These are phyloP conservation scores for Citrus sp. DNA, from an alignment of 345 rosid genomes.

Conservation along the genomic window DNA sequence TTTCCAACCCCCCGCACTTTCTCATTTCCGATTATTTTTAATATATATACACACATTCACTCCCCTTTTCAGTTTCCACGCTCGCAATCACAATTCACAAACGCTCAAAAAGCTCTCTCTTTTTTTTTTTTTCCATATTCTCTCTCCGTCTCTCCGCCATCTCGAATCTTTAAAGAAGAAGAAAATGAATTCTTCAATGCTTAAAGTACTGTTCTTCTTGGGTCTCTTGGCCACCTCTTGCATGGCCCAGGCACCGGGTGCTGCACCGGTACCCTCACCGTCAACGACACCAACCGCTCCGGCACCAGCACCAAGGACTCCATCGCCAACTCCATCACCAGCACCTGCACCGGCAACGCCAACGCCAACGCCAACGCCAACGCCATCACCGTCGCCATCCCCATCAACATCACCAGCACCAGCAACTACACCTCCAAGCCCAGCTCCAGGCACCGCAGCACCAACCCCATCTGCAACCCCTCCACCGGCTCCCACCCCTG, in stretches of 20 bases:
- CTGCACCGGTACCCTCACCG: slow-evolving; percentile 33
- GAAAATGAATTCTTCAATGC: slow-evolving; percentile 47
- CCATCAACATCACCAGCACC: slow-evolving; percentile 8
- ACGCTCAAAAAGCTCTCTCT: background rate
- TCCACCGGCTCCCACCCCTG: slow-evolving; percentile 22
- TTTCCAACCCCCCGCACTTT: too few species aligned
- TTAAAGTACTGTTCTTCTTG: slow-evolving; percentile 49
- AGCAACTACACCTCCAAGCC: slow-evolving; percentile 8
- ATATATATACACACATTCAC: slow-evolving; percentile 6
- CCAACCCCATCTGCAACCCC: slow-evolving; percentile 39
- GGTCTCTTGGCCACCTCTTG: slow-evolving; percentile 68
- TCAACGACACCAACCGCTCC: slow-evolving; percentile 31
- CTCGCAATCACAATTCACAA: slow-evolving; percentile 1
- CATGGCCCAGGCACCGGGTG: slow-evolving; percentile 67
- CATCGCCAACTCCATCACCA: slow-evolving; percentile 19
- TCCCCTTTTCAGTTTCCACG: slow-evolving; percentile 6
- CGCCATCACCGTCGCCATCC: background rate
- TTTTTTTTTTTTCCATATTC: background rate
- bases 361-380: slow-evolving; percentile 11
- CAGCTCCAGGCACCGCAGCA: slow-evolving; percentile 26
- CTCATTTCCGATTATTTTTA: too few species aligned
- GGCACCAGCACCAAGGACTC: background rate
- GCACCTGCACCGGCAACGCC: slow-evolving; percentile 12
- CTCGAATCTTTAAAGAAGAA: background rate
- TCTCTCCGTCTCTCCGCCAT: background rate